Conservation (phyloP, 148 eudicot genomes). For the Heliamphora exappendiculata region DNA sequence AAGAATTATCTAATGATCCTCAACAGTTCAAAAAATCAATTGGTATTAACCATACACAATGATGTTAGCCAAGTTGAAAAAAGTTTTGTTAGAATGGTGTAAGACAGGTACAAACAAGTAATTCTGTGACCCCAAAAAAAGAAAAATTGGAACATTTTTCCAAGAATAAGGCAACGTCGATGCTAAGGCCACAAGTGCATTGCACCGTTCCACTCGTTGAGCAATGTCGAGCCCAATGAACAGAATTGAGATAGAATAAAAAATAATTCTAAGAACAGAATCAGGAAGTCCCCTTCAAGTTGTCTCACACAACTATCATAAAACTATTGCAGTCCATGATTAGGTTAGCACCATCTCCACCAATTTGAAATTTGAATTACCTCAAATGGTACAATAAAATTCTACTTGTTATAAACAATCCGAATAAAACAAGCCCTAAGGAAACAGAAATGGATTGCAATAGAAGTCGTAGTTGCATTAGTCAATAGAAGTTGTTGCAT, state of each 20-base stretch:
- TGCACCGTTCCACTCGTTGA: too few relatives aligned
- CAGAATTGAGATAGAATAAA: too few relatives aligned
- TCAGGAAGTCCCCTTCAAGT: not conserved
- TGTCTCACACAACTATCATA: not conserved
- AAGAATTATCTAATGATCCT: not conserved
- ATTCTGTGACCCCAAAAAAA: not conserved
- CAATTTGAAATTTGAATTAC: not conserved
- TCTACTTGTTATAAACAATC: not conserved
- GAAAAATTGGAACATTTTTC: not conserved
- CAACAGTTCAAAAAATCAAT: not conserved
- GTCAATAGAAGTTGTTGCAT: too few relatives aligned
- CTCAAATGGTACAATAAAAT: not conserved
- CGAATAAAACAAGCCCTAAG: constrained; percentile 1
- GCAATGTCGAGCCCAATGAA: too few relatives aligned
- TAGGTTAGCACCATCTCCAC: not conserved
- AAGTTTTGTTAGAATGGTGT: not conserved
- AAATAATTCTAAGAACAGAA: too few relatives aligned
- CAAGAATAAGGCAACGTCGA: too few relatives aligned
- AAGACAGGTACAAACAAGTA: not conserved
- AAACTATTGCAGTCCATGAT: not conserved
- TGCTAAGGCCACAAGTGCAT: too few relatives aligned
- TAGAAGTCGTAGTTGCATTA: too few relatives aligned
- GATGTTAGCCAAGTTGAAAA: not conserved
- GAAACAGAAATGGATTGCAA: not conserved
- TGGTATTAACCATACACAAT: not conserved